These are phyloP conservation scores for Echria macrotheca DNA, from an alignment of 495 filamentous ascomycete species.

Conservation along the genomic window DNA sequence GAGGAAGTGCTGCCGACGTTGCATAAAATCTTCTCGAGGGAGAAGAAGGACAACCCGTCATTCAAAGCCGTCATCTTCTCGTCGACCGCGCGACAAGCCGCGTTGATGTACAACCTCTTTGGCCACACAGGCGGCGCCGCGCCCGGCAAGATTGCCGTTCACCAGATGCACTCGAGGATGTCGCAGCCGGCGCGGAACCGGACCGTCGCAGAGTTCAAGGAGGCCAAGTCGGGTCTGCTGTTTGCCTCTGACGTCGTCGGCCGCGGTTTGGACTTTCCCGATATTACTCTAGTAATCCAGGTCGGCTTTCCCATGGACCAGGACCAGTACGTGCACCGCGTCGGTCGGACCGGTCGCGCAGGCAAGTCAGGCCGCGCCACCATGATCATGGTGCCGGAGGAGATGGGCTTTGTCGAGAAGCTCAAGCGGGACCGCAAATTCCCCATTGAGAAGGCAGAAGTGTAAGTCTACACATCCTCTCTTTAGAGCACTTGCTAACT, in stretches of 20 bases:
- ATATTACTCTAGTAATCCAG: constrained; percentile 77
- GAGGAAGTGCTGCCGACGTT: constrained; percentile 91
- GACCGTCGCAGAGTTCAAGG: constrained; percentile 79
- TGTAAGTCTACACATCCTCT: constrained; percentile 11
- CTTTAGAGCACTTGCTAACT: background rate
- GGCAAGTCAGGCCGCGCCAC: constrained; percentile 74
- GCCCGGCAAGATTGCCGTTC: constrained; percentile 84
- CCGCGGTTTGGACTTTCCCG: constrained; percentile 76
- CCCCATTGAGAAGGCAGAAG: constrained; percentile 21
- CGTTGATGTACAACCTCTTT: constrained; percentile 63
- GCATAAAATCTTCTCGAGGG: constrained; percentile 70
- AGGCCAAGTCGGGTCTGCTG: constrained; percentile 71
- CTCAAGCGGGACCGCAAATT: constrained; percentile 28
- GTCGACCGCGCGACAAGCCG: constrained; percentile 97
- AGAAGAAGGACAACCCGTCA: constrained; percentile 78
- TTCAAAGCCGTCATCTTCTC: constrained; percentile 88
- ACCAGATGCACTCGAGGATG: constrained; percentile 58
- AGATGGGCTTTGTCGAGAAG: constrained; percentile 52
- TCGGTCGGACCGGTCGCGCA: constrained; percentile 85
- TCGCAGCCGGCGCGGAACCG: constrained; percentile 69
- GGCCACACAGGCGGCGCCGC: constrained; percentile 73
- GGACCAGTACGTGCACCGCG: constrained; percentile 82
- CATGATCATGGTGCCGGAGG: constrained; percentile 79
- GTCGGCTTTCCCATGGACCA: constrained; percentile 78
- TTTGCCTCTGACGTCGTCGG: constrained; percentile 88